Evolutionary conservation across 169 alveolate species (phyloP), one percentile per base, ranked within the genome.

Genomic region (Cyclospora cayetanensis): DNA sequence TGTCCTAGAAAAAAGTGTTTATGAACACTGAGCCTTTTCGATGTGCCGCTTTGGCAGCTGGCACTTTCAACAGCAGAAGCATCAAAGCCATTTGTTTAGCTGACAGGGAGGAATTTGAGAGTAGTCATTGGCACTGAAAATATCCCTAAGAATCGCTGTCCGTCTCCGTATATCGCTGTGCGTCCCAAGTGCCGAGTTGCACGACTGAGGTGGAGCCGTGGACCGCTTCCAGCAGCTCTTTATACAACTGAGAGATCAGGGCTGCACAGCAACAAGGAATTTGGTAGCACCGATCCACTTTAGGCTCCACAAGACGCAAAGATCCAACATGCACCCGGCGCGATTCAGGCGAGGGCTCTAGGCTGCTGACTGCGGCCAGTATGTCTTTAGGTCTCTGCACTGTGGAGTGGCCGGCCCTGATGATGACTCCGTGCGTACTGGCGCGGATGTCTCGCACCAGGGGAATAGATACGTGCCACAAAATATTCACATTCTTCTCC

Each of bases 341-440:
- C 20, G 80, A 5, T 31, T n/a, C 12, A 35, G 60, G 39, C 42
- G 35, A 37, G 42, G 31, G n/a, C 80, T 29, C 79, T 7, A 34
- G 25, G 15, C 29, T 60, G 65, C 79, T 53, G 77, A 55, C 39
- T 4, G 74, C 79, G 4, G 80, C 79, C 79, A 63, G 29, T 60
- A 52, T 77, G 18, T 53, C 77, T 39, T 52, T 79, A 29, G 89
- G 89, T 35, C 74, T 53, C 74, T 52, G 72, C 22, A n/a, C 65
- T 4, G 42, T 42, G 22, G 86, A 65, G 39, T 76, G 86, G 27
- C 86, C 86, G 12, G 86, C 86, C n/a, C 86, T 41, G 31, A 88
- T 88, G 87, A 88, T 74, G 41, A 88, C 46, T 9, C 93, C 93
- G 87, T 88, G 93, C 34, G 93, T 74, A 55, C 89, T 74, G 27